Evolutionary conservation across 495 filamentous ascomycete species (phyloP).

Genomic region (Monascus purpureus): DNA sequence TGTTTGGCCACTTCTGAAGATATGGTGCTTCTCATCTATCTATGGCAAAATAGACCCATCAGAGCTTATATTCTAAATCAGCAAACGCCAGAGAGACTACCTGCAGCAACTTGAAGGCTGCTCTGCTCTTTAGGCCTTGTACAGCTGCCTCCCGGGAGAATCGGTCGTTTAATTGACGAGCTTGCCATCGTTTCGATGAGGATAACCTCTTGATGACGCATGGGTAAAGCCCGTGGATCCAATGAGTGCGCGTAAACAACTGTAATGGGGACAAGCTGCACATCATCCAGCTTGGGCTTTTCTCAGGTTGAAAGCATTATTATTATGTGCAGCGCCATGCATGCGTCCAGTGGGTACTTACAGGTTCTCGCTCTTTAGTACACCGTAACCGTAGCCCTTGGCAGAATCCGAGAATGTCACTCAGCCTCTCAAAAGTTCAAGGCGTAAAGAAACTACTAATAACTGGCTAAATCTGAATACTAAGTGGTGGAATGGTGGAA

Average conservation of each 20-base stretch:
- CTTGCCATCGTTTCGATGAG: constrained; percentile 70
- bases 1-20: constrained; percentile 69
- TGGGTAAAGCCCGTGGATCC: neutral
- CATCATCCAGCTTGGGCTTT: no score
- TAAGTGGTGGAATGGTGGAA: no score
- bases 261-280: no score
- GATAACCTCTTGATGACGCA: constrained; percentile 25
- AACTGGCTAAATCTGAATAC: no score
- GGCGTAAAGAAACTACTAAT: no score
- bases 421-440: no score
- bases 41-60: constrained; percentile 12
- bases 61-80: neutral
- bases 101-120: constrained; percentile 83
- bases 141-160: constrained; percentile 60
- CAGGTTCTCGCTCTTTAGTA: no score
- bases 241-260: neutral
- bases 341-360: no score
- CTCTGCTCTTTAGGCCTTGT: constrained; percentile 69
- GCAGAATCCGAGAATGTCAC: no score
- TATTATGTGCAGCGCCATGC: no score
- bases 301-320: no score
- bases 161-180: constrained; percentile 55
- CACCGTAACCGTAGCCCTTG: no score
- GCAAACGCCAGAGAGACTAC: constrained; percentile 20
- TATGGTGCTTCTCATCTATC: constrained; percentile 65